Conservation (phyloP, 441 rosid species). For the Adansonia gregorii region DNA sequence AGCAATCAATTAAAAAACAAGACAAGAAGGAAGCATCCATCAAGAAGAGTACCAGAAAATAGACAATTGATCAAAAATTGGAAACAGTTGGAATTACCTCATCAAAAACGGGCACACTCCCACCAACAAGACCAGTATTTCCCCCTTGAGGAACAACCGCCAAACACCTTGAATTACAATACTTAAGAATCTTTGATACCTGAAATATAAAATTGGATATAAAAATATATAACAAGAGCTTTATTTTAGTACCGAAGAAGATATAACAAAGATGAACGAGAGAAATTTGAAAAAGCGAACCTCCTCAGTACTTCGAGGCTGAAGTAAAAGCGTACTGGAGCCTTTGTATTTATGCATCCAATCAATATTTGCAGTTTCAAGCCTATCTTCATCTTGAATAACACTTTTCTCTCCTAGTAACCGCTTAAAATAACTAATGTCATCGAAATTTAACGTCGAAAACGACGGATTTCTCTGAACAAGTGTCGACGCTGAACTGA, state of each 20-base stretch:
- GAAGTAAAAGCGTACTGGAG: slow-evolving; percentile 79
- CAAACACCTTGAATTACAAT: slow-evolving; percentile 77
- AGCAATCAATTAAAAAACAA: background rate
- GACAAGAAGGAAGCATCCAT: background rate
- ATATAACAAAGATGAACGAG: background rate
- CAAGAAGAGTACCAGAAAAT: background rate
- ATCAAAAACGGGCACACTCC: slow-evolving; percentile 94
- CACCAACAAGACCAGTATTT: slow-evolving; percentile 96
- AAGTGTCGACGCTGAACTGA: slow-evolving; percentile 45
- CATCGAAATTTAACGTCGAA: slow-evolving; percentile 62
- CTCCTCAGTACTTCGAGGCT: slow-evolving; percentile 73
- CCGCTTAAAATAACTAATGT: slow-evolving; percentile 62
- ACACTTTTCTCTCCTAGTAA: slow-evolving; percentile 75
- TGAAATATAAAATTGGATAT: slow-evolving; percentile 30
- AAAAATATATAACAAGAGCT: background rate
- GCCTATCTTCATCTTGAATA: slow-evolving; percentile 73
- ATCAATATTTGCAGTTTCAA: slow-evolving; percentile 74
- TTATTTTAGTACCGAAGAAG: background rate
- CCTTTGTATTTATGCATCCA: slow-evolving; percentile 90
- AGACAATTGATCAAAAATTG: slow-evolving; percentile 23
- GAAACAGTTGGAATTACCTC: slow-evolving; percentile 58
- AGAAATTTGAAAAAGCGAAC: slow-evolving; percentile 34
- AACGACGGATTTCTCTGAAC: slow-evolving; percentile 68
- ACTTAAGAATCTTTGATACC: slow-evolving; percentile 79
- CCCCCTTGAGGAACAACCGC: slow-evolving; percentile 99